Percentiles rank a stretch among this genome's conserved stretches.
phyloP scores from a whole-genome alignment of 768 basidiomycete genomes.

The Wakefieldia striispora region DNA sequence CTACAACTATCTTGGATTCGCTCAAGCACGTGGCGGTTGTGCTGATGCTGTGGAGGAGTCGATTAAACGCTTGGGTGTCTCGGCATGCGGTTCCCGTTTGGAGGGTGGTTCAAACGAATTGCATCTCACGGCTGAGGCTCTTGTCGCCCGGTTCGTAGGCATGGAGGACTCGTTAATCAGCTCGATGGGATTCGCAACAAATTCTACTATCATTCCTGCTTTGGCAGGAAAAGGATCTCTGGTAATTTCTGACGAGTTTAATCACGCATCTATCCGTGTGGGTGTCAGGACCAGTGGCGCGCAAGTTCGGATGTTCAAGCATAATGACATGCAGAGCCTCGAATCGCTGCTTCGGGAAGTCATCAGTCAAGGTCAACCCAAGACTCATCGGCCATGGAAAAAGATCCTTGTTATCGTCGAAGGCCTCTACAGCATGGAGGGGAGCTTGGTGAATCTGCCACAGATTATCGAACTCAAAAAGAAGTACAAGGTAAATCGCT shows the following conservation, averaged over 20 bases:
- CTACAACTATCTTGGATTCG: constrained; percentile 99
- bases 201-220: constrained; percentile 91
- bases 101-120: constrained; percentile 87
- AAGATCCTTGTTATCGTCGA: constrained; percentile 95
- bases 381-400: constrained; percentile 99
- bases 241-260: constrained; percentile 95
- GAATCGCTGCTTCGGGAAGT: constrained; percentile 82
- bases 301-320: constrained; percentile 90
- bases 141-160: constrained; percentile 89
- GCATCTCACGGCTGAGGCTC: constrained; percentile 75
- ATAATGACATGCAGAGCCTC: constrained; percentile 86
- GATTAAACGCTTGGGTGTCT: constrained; percentile 79
- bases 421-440: constrained; percentile 98
- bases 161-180: constrained; percentile 87
- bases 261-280: constrained; percentile 93
- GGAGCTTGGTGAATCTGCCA: constrained; percentile 87
- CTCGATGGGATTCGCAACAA: constrained; percentile 97
- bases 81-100: constrained; percentile 71
- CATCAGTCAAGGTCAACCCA: constrained; percentile 96
- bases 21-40: constrained; percentile 88
- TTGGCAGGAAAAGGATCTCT: constrained; percentile 88
- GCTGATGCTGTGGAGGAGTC: constrained; percentile 90
- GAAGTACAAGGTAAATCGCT: constrained; percentile 78
- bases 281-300: constrained; percentile 90
- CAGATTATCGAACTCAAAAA: constrained; percentile 81